A percentile compares a stretch with the other conserved stretches of the same genome.
These are phyloP conservation scores for Chytriomyces confervae DNA, from an alignment of 192 early-diverging fungal species.

Conservation along the genomic window DNA sequence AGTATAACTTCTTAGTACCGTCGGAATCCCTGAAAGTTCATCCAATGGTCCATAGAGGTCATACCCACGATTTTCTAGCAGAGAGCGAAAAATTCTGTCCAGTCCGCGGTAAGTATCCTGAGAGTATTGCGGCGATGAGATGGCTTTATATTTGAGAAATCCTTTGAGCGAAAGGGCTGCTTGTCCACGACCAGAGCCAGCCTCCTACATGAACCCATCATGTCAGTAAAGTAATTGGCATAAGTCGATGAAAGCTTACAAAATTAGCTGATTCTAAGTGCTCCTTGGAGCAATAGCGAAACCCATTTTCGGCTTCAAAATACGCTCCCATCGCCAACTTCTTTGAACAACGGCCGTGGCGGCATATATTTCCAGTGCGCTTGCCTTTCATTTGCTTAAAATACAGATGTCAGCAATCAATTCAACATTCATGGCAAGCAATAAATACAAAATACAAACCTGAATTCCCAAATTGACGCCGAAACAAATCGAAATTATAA, in stretches of 20 bases:
- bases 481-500: too few species aligned
- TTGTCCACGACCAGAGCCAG: not conserved
- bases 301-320: conserved; percentile 1
- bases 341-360: not conserved
- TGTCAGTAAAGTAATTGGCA: not conserved
- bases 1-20: not conserved
- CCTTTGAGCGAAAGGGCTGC: not conserved
- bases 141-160: not conserved
- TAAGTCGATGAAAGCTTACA: not conserved
- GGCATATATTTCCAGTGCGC: conserved; percentile 3
- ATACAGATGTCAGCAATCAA: conserved; percentile 3
- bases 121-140: not conserved
- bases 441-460: conserved; percentile 4
- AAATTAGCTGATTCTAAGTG: not conserved
- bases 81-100: not conserved
- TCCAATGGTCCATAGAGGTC: not conserved
- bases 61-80: not conserved
- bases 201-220: not conserved
- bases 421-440: not conserved
- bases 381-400: not conserved
- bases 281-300: not conserved
- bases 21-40: not conserved
- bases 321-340: not conserved
- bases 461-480: not conserved
- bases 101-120: not conserved